These are phyloP conservation scores for Eurotiales sp. DNA, from an alignment of 2,329 filamentous ascomycete genomes.

Conservation along the genomic window DNA sequence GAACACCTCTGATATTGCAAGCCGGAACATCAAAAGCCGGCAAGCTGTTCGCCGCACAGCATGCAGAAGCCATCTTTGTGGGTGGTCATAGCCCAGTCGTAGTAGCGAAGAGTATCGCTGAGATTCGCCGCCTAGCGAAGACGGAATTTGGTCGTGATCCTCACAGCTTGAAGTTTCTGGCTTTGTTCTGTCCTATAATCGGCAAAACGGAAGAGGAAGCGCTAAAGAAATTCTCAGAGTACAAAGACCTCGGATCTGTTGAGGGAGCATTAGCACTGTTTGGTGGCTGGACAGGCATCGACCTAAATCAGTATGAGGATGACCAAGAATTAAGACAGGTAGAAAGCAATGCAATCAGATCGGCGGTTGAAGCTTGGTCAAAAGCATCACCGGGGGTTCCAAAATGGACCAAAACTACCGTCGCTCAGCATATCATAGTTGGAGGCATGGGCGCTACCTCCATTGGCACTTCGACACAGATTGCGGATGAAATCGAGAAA, in stretches of 20 bases:
- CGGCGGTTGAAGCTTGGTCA: constrained; percentile 49
- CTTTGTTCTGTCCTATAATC: constrained; percentile 62
- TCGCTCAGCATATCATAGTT: constrained; percentile 64
- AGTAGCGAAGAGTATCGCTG: constrained; percentile 60
- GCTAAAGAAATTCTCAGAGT: constrained; percentile 59
- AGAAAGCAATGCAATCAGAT: constrained; percentile 58
- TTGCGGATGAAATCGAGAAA: constrained; percentile 63
- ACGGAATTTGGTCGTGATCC: constrained; percentile 55
- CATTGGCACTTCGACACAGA: constrained; percentile 61
- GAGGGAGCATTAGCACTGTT: constrained; percentile 70
- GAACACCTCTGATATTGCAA: constrained; percentile 66
- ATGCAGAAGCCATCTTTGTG: constrained; percentile 69
- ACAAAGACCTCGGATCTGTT: constrained; percentile 57
- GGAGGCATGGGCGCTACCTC: constrained; percentile 64
- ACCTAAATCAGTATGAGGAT: constrained; percentile 58
- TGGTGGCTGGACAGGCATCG: constrained; percentile 70
- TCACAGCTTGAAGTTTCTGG: constrained; percentile 62
- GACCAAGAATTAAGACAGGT: constrained; percentile 61
- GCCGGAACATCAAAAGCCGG: constrained; percentile 65
- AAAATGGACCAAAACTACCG: constrained; percentile 69
- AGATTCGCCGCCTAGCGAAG: constrained; percentile 59
- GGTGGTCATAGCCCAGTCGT: constrained; percentile 61
- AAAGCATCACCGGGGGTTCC: constrained; percentile 56
- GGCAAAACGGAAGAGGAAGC: constrained; percentile 65
- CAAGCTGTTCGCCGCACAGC: constrained; percentile 63